Percentiles rank a stretch among this genome's conserved stretches.
Conservation (phyloP, 1,284 basidiomycete genomes). For the Ganoderma multipileum region DNA sequence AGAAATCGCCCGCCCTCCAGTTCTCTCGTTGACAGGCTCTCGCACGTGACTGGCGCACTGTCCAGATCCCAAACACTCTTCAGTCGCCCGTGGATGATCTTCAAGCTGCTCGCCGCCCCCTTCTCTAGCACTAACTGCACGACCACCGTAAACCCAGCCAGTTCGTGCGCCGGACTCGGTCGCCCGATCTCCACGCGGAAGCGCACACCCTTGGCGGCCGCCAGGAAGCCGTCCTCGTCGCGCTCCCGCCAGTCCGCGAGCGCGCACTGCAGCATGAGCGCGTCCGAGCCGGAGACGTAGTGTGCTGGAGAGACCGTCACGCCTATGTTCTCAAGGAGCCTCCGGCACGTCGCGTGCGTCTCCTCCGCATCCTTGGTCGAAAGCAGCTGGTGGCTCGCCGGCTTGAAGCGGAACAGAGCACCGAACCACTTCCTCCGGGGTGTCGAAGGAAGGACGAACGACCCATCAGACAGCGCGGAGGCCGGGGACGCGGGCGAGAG, state of each 20-base stretch:
- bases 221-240: slow-evolving; percentile 54
- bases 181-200: slow-evolving; percentile 81
- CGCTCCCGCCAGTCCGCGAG: slow-evolving; percentile 62
- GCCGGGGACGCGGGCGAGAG: slow-evolving; percentile 49
- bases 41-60: slow-evolving; percentile 35
- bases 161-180: slow-evolving; percentile 49
- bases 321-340: slow-evolving; percentile 77
- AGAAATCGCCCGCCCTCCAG: slow-evolving; percentile 42
- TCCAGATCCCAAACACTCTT: slow-evolving; percentile 78
- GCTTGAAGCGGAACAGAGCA: slow-evolving; percentile 88
- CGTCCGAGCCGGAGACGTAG: slow-evolving; percentile 29
- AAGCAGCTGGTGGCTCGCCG: slow-evolving; percentile 66
- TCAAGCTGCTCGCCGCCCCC: slow-evolving; percentile 83
- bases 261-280: slow-evolving; percentile 64
- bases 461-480: slow-evolving; percentile 49
- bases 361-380: slow-evolving; percentile 74
- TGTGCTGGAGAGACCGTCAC: slow-evolving; percentile 67
- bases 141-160: slow-evolving; percentile 59
- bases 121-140: slow-evolving; percentile 84
- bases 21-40: slow-evolving; percentile 38
- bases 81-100: slow-evolving; percentile 72
- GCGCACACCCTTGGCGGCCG: slow-evolving; percentile 66
- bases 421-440: slow-evolving; percentile 88
- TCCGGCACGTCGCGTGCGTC: slow-evolving; percentile 77
- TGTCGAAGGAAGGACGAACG: slow-evolving; percentile 51